A percentile compares a stretch with the other conserved stretches of the same genome.
phyloP scores from a whole-genome alignment of 2,329 filamentous ascomycete species.

The Zymoseptoria pseudotritici region DNA sequence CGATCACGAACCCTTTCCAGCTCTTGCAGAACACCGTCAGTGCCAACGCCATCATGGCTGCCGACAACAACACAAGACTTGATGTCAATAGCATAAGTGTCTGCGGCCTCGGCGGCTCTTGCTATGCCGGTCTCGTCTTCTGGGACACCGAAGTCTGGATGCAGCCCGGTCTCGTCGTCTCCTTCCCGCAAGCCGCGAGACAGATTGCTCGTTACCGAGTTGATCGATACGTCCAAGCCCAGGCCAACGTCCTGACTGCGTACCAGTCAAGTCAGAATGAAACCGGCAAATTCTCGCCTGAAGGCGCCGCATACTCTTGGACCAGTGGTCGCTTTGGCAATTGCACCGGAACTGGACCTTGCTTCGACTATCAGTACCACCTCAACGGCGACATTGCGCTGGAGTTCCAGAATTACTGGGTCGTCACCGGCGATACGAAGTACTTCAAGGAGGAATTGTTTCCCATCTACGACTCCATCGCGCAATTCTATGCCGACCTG shows the following conservation, averaged over 20 bases:
- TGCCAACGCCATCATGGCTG: constrained; percentile 45
- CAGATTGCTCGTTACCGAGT: constrained; percentile 59
- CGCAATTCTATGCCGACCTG: constrained; percentile 54
- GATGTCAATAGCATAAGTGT: constrained; percentile 59
- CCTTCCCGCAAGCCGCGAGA: constrained; percentile 55
- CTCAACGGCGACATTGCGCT: constrained; percentile 63
- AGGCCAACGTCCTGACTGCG: constrained; percentile 50
- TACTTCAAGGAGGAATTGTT: constrained; percentile 51
- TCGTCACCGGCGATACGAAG: constrained; percentile 51
- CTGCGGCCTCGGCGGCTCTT: constrained; percentile 60
- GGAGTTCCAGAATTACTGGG: constrained; percentile 54
- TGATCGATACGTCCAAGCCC: constrained; percentile 52
- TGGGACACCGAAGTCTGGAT: constrained; percentile 64
- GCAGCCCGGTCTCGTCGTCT: constrained; percentile 57
- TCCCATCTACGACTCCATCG: constrained; percentile 58
- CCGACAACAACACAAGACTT: constrained; percentile 43
- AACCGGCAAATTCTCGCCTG: constrained; percentile 48
- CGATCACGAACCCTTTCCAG: constrained; percentile 50
- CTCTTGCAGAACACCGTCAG: constrained; percentile 50
- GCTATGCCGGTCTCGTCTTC: constrained; percentile 59
- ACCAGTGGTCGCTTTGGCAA: constrained; percentile 61
- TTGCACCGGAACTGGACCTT: constrained; percentile 54
- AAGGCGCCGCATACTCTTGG: constrained; percentile 60
- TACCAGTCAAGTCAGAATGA: constrained; percentile 53
- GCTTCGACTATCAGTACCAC: constrained; percentile 67